Evolutionary conservation across 257 asterid genomes (phyloP).

Genomic region (Scutellaria baicalensis): DNA sequence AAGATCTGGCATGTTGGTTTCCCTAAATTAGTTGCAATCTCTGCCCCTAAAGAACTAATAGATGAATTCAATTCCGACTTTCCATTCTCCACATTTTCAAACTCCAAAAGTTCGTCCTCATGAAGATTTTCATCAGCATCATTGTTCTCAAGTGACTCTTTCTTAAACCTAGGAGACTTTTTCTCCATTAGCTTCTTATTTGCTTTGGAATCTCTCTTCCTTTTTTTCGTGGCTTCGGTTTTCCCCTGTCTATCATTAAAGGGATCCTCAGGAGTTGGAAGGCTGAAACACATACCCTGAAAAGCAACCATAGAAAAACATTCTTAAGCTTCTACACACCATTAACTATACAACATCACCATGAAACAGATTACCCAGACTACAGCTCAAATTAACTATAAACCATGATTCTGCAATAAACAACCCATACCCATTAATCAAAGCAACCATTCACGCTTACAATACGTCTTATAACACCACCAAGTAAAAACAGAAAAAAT

Average conservation of each 20-base stretch:
- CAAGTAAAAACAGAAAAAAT: no score
- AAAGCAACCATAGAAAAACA: not conserved
- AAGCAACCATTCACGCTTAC: not conserved
- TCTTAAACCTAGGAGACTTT: conserved; percentile 12
- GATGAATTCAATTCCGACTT: conserved; percentile 4
- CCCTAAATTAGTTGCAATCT: conserved; percentile 31
- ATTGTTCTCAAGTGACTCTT: not conserved
- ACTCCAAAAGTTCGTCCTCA: not conserved
- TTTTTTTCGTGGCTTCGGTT: conserved; percentile 25
- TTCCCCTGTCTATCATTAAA: conserved; percentile 58
- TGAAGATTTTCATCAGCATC: not conserved
- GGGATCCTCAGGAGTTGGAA: conserved; percentile 81
- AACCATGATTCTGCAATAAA: not conserved
- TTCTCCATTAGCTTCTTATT: conserved; percentile 25
- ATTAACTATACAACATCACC: not conserved
- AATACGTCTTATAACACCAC: no score
- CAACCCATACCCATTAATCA: not conserved
- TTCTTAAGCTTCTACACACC: not conserved
- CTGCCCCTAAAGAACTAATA: conserved; percentile 24
- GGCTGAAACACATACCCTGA: conserved; percentile 95
- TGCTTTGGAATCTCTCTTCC: conserved; percentile 33
- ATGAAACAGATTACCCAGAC: not conserved
- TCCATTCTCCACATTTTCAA: conserved; percentile 12
- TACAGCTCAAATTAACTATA: not conserved
- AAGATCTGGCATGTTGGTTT: conserved; percentile 19